Conservation (phyloP, 2,329 filamentous ascomycete genomes). For the Aphanocladium album region DNA sequence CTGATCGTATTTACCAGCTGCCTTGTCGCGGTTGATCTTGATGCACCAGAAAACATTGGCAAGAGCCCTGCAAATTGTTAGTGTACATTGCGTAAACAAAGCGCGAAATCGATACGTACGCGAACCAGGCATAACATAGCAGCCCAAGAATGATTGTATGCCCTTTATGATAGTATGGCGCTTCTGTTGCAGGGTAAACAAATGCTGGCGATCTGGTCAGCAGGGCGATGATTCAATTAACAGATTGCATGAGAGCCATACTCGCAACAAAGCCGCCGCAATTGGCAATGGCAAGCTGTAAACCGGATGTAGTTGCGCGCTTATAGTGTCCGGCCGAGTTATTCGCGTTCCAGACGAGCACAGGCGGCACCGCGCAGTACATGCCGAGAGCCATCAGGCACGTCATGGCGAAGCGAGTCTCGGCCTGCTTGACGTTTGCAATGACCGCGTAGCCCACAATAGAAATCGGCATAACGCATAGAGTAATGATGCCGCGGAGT, state of each 20-base stretch:
- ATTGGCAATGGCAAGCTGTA: conserved; percentile 64
- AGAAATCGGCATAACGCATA: conserved; percentile 57
- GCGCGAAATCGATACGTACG: conserved; percentile 41
- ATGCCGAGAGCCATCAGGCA: conserved; percentile 63
- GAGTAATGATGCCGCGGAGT: conserved; percentile 57
- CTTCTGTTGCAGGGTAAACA: conserved; percentile 53
- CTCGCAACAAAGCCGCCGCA: conserved; percentile 62
- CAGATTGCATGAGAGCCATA: conserved; percentile 21
- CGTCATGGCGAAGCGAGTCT: conserved; percentile 59
- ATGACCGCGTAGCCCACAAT: conserved; percentile 63
- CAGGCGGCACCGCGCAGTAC: conserved; percentile 57
- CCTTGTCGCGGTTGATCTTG: conserved; percentile 61
- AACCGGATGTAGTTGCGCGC: conserved; percentile 58
- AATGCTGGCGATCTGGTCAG: conserved; percentile 37
- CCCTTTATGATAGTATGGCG: conserved; percentile 53
- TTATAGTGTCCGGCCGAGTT: conserved; percentile 68
- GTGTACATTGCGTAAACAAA: neutral
- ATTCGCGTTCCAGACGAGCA: conserved; percentile 62
- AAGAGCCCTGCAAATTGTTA: conserved; percentile 41
- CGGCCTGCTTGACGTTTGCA: conserved; percentile 46
- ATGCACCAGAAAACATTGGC: conserved; percentile 57
- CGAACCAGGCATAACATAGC: conserved; percentile 57
- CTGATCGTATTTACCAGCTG: conserved; percentile 51
- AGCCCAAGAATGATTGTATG: conserved; percentile 58
- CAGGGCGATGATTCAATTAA: neutral